Evolutionary conservation across 2,329 filamentous ascomycete genomes (phyloP).

Genomic region (Colletotrichum musicola): DNA sequence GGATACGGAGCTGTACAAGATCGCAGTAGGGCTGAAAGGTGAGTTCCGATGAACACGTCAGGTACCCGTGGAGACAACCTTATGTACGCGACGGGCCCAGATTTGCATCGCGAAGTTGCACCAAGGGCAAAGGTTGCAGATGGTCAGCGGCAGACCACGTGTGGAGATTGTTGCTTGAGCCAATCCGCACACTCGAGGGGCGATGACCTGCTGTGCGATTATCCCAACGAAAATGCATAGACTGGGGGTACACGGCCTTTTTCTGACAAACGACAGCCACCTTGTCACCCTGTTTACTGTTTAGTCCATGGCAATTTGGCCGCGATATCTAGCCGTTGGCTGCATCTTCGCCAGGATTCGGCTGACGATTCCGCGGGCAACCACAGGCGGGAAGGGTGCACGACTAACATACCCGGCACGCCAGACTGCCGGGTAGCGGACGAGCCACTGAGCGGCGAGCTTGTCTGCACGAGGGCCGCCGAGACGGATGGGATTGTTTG

Average conservation of each 20-base stretch:
- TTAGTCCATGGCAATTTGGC: slow-evolving; percentile 1
- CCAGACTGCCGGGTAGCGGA: slow-evolving; percentile 26
- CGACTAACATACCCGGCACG: slow-evolving; percentile 11
- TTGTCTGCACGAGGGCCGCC: slow-evolving; percentile 35
- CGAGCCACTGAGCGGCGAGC: slow-evolving; percentile 37
- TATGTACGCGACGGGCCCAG: not conserved
- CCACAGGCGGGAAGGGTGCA: slow-evolving; percentile 23
- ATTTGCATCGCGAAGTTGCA: slow-evolving; percentile 35
- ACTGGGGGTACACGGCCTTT: slow-evolving; percentile 4
- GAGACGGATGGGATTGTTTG: slow-evolving; percentile 17
- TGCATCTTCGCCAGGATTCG: slow-evolving; percentile 30
- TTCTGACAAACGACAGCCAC: not conserved
- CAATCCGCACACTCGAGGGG: slow-evolving; percentile 10
- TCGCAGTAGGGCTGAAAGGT: slow-evolving; percentile 36
- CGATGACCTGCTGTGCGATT: not conserved
- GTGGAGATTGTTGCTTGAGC: slow-evolving; percentile 20
- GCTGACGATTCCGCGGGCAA: slow-evolving; percentile 28
- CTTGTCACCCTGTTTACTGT: no score
- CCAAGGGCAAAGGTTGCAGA: slow-evolving; percentile 2
- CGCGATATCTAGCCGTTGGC: slow-evolving; percentile 21
- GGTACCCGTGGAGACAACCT: slow-evolving; percentile 34
- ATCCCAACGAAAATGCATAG: slow-evolving; percentile 6
- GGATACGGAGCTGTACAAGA: slow-evolving; percentile 37
- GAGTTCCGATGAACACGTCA: slow-evolving; percentile 33
- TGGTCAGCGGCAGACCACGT: slow-evolving; percentile 26